Evolutionary conservation across 371 early-diverging fungal species (phyloP), one percentile per base, ranked within the genome.

Genomic region (Circinella umbellata): DNA sequence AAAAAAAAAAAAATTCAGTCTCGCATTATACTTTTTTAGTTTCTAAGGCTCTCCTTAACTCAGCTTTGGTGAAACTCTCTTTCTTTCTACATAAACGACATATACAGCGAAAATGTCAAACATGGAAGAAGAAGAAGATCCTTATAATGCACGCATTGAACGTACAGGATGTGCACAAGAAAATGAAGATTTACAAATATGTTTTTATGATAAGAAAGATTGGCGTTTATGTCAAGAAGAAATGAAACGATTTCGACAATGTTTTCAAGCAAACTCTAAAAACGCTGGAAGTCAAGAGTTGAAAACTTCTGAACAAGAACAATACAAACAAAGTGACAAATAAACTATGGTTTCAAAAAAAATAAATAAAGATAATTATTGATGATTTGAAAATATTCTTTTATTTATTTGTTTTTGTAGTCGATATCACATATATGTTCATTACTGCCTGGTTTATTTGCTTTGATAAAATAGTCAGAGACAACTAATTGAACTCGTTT

Each of bases 201-300:
- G 95, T 76, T 90, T 88, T 75, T 85, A 80, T 46, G 91, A 92
- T 57, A 91, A 85, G 37, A 88, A 89, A 64, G 95, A 95, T 72
- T 95, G 93, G 93, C 80, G 95, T 27, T 64, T 81, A 55, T 95
- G 95, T 73, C 73, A 83, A 69, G 82, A 80, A 18, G 93, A 91
- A 71, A 91, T 95, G 92, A 67, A 77, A 20, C 83, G 80, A 39
- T 95, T 95, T 73, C 81, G 87, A 54, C 85, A 82, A 38, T 95
- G 95, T 71, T 92, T 87, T 82, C 82, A 81, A 73, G 82, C 79
- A 46, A 87, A 82, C 53, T 72, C 76, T n/a, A 78, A 80, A 15
- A 84, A 84, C 63, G 84, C 84, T 4, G 84, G 84, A 9, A 84
- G 84, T 62, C 62, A 74, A 42, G 82, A 80, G 49, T 66, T 84